These are phyloP conservation scores for Bremia lactucae DNA, from an alignment of 352 stramenopile genomes.

Conservation along the genomic window DNA sequence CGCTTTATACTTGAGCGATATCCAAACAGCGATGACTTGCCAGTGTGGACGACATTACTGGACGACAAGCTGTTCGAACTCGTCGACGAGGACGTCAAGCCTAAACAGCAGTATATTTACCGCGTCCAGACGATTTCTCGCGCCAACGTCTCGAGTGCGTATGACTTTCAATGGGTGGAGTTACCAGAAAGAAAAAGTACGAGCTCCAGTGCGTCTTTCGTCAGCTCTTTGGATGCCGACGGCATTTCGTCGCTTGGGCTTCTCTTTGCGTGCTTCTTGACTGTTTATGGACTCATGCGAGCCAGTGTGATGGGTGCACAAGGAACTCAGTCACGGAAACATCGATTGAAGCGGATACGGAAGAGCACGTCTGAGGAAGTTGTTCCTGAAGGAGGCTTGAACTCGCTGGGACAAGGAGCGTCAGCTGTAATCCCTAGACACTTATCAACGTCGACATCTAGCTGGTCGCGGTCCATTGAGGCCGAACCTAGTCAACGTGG, in stretches of 20 bases:
- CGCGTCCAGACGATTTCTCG: slow-evolving; percentile 27
- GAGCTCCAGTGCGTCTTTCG: slow-evolving; percentile 5
- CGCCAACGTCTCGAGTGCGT: slow-evolving; percentile 30
- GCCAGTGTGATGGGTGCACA: slow-evolving; percentile 41
- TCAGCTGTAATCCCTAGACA: slow-evolving; percentile 13
- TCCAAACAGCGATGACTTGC: slow-evolving; percentile 16
- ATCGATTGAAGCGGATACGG: slow-evolving; percentile 39
- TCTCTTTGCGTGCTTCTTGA: slow-evolving; percentile 45
- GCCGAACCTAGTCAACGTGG: slow-evolving; percentile 16
- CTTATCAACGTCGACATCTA: slow-evolving; percentile 27
- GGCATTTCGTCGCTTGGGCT: slow-evolving; percentile 32
- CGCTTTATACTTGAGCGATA: slow-evolving; percentile 38
- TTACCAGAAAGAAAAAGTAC: slow-evolving; percentile 3
- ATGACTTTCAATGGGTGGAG: slow-evolving; percentile 29
- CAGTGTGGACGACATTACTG: slow-evolving; percentile 32
- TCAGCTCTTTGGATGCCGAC: slow-evolving; percentile 21
- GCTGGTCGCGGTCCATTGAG: slow-evolving; percentile 18
- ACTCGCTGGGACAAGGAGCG: slow-evolving; percentile 4
- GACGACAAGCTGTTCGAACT: slow-evolving; percentile 26
- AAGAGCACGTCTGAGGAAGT: slow-evolving; percentile 27
- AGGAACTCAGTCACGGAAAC: slow-evolving; percentile 34
- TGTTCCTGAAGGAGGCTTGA: background rate
- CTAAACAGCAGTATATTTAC: slow-evolving; percentile 33
- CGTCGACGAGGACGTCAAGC: slow-evolving; percentile 20
- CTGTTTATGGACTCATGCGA: slow-evolving; percentile 42